phyloP scores from a whole-genome alignment of 805 yeast genomes.

The Metschnikowia noctiluminum region DNA sequence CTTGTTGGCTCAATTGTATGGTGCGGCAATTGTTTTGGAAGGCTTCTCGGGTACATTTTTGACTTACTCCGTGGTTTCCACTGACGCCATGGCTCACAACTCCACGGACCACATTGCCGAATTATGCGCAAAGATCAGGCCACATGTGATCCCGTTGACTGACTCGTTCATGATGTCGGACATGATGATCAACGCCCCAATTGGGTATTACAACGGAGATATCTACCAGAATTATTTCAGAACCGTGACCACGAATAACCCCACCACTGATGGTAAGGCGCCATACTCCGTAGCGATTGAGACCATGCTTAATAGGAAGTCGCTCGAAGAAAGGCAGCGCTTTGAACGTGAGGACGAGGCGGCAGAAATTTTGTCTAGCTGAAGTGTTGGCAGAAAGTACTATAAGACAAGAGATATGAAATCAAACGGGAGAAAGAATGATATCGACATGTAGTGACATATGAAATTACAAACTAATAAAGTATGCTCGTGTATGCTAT shows the following conservation, averaged over 20 bases:
- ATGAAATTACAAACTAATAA: no score
- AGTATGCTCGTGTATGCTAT: no score
- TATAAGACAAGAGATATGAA: neutral
- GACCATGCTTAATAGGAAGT: conserved; percentile 39
- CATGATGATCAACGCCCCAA: conserved; percentile 74
- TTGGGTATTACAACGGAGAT: conserved; percentile 80
- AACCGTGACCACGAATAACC: conserved; percentile 47
- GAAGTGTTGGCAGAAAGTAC: neutral
- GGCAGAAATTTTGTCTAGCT: conserved; percentile 25
- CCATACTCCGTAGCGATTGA: conserved; percentile 49
- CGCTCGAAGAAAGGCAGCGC: conserved; percentile 37
- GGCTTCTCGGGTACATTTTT: conserved; percentile 69
- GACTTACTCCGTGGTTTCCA: conserved; percentile 54
- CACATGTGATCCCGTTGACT: conserved; percentile 71
- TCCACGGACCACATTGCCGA: conserved; percentile 39
- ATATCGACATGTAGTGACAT: no score
- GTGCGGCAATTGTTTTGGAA: conserved; percentile 58
- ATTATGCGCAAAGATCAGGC: conserved; percentile 43
- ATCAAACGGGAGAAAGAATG: no score
- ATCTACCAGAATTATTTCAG: conserved; percentile 74
- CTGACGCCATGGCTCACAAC: conserved; percentile 45
- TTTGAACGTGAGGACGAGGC: conserved; percentile 35
- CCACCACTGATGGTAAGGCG: conserved; percentile 54
- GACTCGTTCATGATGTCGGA: conserved; percentile 84
- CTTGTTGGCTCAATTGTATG: conserved; percentile 56